Base-by-base conservation (phyloP, 345 rosid genomes). In the Lumnitzera racemosa region DNA sequence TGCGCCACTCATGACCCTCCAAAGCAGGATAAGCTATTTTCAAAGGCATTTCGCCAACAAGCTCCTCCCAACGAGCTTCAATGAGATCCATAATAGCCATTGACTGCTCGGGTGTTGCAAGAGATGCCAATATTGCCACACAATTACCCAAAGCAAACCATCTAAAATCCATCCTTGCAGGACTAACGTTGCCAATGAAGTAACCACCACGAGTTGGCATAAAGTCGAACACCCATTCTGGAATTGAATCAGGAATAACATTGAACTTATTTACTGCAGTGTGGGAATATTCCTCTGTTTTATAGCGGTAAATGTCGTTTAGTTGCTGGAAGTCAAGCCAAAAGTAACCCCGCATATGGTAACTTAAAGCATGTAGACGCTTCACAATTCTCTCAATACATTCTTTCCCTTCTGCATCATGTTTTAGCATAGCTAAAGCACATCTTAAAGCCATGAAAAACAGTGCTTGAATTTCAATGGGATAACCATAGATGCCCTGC, bases 391-490 rank as follows among this genome's bases (percentile, higher is more conserved):
- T 80, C 70, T 80, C 85, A 5, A 85, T 76, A 55, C 78, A 70
- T 47, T 82, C 87, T 65, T 85, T 85, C 8, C 90, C 90, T 72
- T 85, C 87, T 2, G 75, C 51, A 29, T 85, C 96, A 16, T 83
- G 86, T 67, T 83, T 85, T 48, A 85, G 78, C 84, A 88, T 71
- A 13, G 84, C 66, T 61, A 70, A 71, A 53, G 96, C 87, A 51
- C 67, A 68, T 58, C 86, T 69, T 64, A 88, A 74, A 17, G 96
- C 86, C 96, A 88, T 83, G 66, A 81, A 83, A 66, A 88, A 88
- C 23, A 88, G 92, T 29, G 96, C 88, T 77, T 88, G 96, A 52
- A 85, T 88, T 69, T 88, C 96, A 1, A 88, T 85, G 16, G 91
- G 96, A 68, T 85, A 83, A 57, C 92, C 92, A 61, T 88, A 85